These are phyloP conservation scores for Exophiala calicioides DNA, from an alignment of 2,329 filamentous ascomycete genomes.

Conservation along the genomic window DNA sequence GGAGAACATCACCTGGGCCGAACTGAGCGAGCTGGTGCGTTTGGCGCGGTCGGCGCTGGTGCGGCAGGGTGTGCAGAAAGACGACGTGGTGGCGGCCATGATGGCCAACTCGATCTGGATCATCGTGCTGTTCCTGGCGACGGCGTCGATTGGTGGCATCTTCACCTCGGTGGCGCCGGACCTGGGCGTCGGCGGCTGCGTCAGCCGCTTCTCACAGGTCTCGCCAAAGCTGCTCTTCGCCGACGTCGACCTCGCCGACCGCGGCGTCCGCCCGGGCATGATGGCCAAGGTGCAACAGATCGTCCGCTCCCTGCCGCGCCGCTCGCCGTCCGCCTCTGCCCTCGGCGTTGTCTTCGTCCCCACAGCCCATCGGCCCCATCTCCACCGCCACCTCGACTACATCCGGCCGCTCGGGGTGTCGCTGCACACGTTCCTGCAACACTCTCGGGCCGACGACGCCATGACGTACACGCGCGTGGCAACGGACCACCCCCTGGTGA, in stretches of 20 bases:
- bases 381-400: conserved; percentile 10
- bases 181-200: conserved; percentile 40
- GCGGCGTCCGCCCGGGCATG: conserved; percentile 75
- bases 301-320: conserved; percentile 61
- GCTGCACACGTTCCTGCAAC: conserved; percentile 37
- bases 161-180: conserved; percentile 50
- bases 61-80: conserved; percentile 39
- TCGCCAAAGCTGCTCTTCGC: conserved; percentile 44
- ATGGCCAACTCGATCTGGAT: conserved; percentile 47
- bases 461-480: conserved; percentile 42
- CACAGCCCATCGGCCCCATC: conserved; percentile 21
- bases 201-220: conserved; percentile 44
- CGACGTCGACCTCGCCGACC: conserved; percentile 66
- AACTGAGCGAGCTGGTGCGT: conserved; percentile 43
- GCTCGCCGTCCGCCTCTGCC: conserved; percentile 20
- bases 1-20: conserved; percentile 41
- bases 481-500: conserved; percentile 46
- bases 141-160: conserved; percentile 45
- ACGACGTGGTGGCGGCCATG: conserved; percentile 43
- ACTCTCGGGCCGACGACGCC: conserved; percentile 33
- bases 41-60: conserved; percentile 41
- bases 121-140: conserved; percentile 45
- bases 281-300: conserved; percentile 71
- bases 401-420: conserved; percentile 18
- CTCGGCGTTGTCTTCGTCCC: conserved; percentile 24